phyloP scores from a whole-genome alignment of 345 rosid genomes.

The Erucastrum elatum region DNA sequence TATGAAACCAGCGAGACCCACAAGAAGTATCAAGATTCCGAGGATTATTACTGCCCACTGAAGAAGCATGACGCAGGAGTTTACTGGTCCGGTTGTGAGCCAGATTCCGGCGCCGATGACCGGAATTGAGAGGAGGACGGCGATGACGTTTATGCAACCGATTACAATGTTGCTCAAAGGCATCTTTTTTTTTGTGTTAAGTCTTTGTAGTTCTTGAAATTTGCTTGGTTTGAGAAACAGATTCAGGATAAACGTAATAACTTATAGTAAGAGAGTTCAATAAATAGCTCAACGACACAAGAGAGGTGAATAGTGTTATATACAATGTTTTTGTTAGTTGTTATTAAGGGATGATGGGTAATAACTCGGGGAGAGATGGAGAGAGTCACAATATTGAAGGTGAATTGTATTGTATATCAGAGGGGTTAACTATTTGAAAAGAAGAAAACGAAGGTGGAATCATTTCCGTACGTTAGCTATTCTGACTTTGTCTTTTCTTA shows the following conservation, averaged over 20 bases:
- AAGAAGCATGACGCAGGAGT: slow-evolving; percentile 79
- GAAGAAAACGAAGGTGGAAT: not conserved
- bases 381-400: slow-evolving; percentile 12
- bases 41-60: slow-evolving; percentile 90
- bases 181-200: slow-evolving; percentile 42
- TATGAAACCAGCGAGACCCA: slow-evolving; percentile 70
- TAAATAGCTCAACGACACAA: not conserved
- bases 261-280: not conserved
- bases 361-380: not conserved
- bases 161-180: slow-evolving; percentile 77
- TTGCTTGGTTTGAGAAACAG: slow-evolving; percentile 13
- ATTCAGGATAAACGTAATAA: slow-evolving; percentile 8
- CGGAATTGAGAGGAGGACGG: slow-evolving; percentile 81
- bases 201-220: not conserved
- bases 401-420: not conserved
- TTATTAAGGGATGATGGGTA: not conserved
- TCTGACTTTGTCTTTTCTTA: slow-evolving; percentile 3
- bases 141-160: slow-evolving; percentile 79
- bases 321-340: not conserved
- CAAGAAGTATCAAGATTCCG: slow-evolving; percentile 65
- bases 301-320: not conserved
- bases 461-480: slow-evolving; percentile 7
- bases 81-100: slow-evolving; percentile 73
- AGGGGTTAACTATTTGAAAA: not conserved
- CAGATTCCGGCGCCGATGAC: slow-evolving; percentile 88